phyloP scores from a whole-genome alignment of 2,329 filamentous ascomycete species.

The Cordyceps cateniannulata region DNA sequence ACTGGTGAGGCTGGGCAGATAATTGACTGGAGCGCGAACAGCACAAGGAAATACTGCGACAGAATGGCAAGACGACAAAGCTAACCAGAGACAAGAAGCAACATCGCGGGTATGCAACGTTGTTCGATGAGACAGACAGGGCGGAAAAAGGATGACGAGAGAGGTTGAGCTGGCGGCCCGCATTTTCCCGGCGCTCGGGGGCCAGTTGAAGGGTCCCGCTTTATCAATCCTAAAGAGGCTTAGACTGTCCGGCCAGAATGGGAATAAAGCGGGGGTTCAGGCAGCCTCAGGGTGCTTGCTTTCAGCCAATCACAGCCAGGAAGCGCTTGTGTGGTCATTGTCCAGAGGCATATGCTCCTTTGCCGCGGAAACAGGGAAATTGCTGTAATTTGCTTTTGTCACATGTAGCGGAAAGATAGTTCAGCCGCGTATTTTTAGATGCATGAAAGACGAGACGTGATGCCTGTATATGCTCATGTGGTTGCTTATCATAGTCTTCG shows the following conservation, averaged over 20 bases:
- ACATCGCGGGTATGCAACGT: not conserved
- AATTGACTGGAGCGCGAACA: not conserved
- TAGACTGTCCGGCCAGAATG: not conserved
- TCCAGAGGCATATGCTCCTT: not conserved
- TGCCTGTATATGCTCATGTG: too few species aligned
- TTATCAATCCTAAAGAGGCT: not conserved
- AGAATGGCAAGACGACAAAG: not conserved
- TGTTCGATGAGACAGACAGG: not conserved
- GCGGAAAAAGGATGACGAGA: not conserved
- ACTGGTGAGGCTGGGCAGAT: not conserved
- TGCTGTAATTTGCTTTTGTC: not conserved
- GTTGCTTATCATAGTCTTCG: too few species aligned
- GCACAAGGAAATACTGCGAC: not conserved
- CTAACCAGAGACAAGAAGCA: not conserved
- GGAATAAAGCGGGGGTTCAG: conserved; percentile 9
- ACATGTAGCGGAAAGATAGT: too few species aligned
- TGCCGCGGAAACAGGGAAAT: not conserved
- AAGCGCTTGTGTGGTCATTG: not conserved
- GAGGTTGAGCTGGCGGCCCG: not conserved
- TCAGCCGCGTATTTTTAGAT: too few species aligned
- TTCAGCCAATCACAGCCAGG: not conserved
- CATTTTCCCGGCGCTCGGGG: not conserved
- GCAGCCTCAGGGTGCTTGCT: not conserved
- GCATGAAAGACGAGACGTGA: too few species aligned
- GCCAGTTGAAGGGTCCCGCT: not conserved